phyloP scores from a whole-genome alignment of 1,139 yeast species.

The Debaryomycetaceae sp. region DNA sequence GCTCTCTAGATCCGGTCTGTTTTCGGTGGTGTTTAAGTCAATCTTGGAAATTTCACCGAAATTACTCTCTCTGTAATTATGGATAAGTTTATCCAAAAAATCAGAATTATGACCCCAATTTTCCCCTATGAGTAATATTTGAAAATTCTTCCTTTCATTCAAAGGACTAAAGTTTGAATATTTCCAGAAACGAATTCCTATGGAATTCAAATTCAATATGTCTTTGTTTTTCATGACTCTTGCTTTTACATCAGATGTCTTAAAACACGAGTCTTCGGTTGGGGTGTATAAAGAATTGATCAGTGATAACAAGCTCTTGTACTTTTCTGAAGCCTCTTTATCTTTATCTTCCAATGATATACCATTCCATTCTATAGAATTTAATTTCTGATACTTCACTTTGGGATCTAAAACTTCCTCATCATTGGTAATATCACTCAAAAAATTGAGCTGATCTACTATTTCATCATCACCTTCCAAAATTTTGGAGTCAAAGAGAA shows the following conservation, averaged over 20 bases:
- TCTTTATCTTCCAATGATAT: conserved; percentile 17
- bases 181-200: conserved; percentile 51
- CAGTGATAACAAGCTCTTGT: conserved; percentile 11
- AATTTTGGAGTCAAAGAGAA: conserved; percentile 23
- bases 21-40: conserved; percentile 27
- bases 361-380: conserved; percentile 36
- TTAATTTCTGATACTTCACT: conserved; percentile 24
- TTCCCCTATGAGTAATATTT: conserved; percentile 48
- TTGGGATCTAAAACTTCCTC: conserved; percentile 27
- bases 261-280: conserved; percentile 20
- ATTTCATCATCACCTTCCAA: conserved; percentile 16
- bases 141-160: conserved; percentile 48
- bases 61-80: conserved; percentile 45
- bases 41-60: conserved; percentile 45
- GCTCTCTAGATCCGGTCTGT: conserved; percentile 31
- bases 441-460: conserved; percentile 34
- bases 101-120: conserved; percentile 22
- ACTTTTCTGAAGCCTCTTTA: conserved; percentile 19
- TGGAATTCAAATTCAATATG: conserved; percentile 33
- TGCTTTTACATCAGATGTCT: conserved; percentile 23
- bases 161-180: conserved; percentile 55
- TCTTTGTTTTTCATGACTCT: conserved; percentile 29
- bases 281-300: conserved; percentile 4
- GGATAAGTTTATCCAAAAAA: conserved; percentile 39
- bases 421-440: conserved; percentile 37